Percentiles rank a stretch among this genome's conserved stretches.
Evolutionary conservation across 805 yeast species (phyloP).

Genomic region (Cyberlindnera samutprakarnensis): DNA sequence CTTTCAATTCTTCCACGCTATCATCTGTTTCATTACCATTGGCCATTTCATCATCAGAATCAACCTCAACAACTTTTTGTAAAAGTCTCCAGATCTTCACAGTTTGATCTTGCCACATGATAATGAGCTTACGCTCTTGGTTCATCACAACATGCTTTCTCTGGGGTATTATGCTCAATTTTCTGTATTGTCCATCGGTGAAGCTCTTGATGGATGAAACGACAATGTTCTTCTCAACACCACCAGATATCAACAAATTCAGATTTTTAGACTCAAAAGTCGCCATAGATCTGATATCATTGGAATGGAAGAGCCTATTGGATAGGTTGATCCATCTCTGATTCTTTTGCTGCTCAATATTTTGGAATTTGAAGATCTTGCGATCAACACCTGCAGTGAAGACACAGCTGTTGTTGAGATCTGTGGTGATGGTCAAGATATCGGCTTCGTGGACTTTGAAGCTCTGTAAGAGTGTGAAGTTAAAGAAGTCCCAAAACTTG

Average conservation of each 20-base stretch:
- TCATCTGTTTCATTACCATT: slow-evolving; percentile 13
- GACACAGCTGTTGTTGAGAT: slow-evolving; percentile 51
- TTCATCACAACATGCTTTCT: slow-evolving; percentile 44
- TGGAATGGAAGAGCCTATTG: slow-evolving; percentile 76
- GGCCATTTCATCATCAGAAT: slow-evolving; percentile 8
- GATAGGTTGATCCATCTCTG: slow-evolving; percentile 75
- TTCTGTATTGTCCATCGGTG: slow-evolving; percentile 60
- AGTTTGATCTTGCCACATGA: slow-evolving; percentile 76
- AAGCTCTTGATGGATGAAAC: slow-evolving; percentile 61
- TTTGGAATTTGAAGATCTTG: slow-evolving; percentile 64
- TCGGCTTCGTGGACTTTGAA: slow-evolving; percentile 88
- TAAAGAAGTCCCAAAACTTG: slow-evolving; percentile 85
- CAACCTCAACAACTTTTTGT: slow-evolving; percentile 23
- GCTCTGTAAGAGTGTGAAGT: slow-evolving; percentile 69
- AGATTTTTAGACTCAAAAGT: slow-evolving; percentile 62
- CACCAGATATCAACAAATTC: slow-evolving; percentile 71
- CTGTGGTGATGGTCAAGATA: slow-evolving; percentile 64
- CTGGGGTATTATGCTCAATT: slow-evolving; percentile 58
- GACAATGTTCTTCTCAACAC: slow-evolving; percentile 65
- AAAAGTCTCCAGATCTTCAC: slow-evolving; percentile 73
- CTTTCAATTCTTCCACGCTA: slow-evolving; percentile 19
- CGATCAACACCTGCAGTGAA: slow-evolving; percentile 93
- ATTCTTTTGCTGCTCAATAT: slow-evolving; percentile 9
- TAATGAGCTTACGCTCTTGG: slow-evolving; percentile 41
- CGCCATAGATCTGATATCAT: slow-evolving; percentile 74